phyloP scores from a whole-genome alignment of 352 stramenopile genomes.

The Phytopythium cucurbitacearum region DNA sequence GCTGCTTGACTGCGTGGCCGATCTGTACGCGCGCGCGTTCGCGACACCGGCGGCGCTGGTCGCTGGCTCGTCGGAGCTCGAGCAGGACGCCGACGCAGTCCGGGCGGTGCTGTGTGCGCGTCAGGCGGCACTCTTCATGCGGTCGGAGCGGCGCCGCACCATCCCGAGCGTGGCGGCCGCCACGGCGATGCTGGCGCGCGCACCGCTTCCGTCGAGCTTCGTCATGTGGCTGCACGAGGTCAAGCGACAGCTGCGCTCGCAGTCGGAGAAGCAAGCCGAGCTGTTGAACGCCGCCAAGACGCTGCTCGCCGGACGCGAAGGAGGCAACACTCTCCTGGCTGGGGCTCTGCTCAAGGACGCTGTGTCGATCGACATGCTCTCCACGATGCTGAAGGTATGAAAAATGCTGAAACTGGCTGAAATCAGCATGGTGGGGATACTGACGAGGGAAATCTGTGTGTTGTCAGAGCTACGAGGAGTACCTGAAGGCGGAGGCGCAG shows the following conservation, averaged over 20 bases:
- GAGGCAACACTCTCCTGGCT: conserved; percentile 27
- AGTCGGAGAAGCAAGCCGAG: conserved; percentile 13
- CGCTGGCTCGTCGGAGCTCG: conserved; percentile 9
- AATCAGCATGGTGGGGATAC: neutral
- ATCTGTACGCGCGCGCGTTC: conserved; percentile 54
- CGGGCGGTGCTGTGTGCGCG: conserved; percentile 40
- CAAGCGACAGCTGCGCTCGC: conserved; percentile 4
- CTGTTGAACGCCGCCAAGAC: conserved; percentile 15
- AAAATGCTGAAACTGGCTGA: neutral
- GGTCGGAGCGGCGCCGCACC: conserved; percentile 36
- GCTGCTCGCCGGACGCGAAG: conserved; percentile 8
- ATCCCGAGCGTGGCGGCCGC: conserved; percentile 40
- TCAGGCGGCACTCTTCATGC: conserved; percentile 53
- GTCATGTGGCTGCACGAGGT: conserved; percentile 36
- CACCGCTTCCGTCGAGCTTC: conserved; percentile 43
- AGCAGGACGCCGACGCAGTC: conserved; percentile 13
- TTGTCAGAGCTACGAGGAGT: conserved; percentile 43
- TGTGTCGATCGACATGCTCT: conserved; percentile 35
- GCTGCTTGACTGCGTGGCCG: conserved; percentile 38
- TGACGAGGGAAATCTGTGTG: conserved; percentile 5
- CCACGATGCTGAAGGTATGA: conserved; percentile 38
- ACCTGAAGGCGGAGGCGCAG: conserved; percentile 22
- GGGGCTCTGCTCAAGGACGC: conserved; percentile 45
- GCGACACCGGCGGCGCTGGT: conserved; percentile 16
- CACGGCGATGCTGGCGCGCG: conserved; percentile 33